phyloP scores from a whole-genome alignment of 2,329 filamentous ascomycete genomes.

The Cadophora malorum region DNA sequence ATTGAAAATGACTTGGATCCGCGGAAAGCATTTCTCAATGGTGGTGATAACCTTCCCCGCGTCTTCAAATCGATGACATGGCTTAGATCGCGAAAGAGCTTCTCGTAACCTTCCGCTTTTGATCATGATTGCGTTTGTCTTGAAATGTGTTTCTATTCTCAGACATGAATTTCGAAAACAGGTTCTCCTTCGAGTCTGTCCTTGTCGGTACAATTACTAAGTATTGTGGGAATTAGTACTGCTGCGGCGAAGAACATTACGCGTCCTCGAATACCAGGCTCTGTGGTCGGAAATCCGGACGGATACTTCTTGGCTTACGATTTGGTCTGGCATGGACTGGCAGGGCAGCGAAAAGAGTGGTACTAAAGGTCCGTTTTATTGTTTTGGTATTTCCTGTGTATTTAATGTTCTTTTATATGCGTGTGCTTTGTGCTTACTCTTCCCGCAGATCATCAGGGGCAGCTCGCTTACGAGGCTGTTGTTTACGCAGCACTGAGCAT shows the following conservation, averaged over 20 bases:
- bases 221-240: no score
- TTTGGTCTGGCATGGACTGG: background rate
- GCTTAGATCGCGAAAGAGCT: background rate
- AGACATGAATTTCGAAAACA: background rate
- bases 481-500: background rate
- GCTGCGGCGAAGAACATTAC: background rate
- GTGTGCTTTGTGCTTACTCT: background rate
- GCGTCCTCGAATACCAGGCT: background rate
- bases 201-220: background rate
- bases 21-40: background rate
- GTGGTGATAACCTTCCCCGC: background rate
- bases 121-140: background rate
- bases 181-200: background rate
- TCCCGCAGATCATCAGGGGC: background rate
- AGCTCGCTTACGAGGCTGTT: background rate
- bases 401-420: background rate
- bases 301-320: background rate
- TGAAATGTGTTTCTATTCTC: background rate
- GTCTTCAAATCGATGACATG: no score
- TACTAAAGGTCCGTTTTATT: no score
- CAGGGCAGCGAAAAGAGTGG: background rate
- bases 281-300: background rate
- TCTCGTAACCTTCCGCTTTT: background rate
- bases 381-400: no score
- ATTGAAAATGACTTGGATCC: background rate